Conservation (phyloP, 1,139 yeast species). For the Casaregolazyma lundiana region DNA sequence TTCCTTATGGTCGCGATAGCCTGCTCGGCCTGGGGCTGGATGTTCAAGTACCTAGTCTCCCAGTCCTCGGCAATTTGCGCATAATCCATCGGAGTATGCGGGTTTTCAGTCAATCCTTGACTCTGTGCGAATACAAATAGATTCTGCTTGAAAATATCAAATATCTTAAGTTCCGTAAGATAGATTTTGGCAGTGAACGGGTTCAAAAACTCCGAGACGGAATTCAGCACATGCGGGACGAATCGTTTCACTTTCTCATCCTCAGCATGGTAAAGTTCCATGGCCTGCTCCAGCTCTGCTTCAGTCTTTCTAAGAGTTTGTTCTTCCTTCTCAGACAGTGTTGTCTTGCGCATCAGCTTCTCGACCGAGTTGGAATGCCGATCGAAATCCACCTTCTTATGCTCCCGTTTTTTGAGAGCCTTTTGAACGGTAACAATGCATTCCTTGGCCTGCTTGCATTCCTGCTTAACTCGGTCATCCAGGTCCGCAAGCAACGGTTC, state of each 20-base stretch:
- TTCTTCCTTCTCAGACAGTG: conserved; percentile 31
- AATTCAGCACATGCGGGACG: conserved; percentile 45
- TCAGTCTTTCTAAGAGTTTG: conserved; percentile 27
- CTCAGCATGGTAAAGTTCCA: conserved; percentile 34
- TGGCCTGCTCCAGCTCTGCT: conserved; percentile 30
- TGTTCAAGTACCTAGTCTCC: conserved; percentile 27
- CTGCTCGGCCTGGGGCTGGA: conserved; percentile 30
- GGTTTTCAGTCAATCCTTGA: conserved; percentile 24
- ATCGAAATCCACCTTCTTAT: conserved; percentile 44
- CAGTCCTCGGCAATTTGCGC: conserved; percentile 26
- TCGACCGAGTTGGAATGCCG: conserved; percentile 41
- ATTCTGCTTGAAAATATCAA: conserved; percentile 24
- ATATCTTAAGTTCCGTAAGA: conserved; percentile 27
- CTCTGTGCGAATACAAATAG: conserved; percentile 26
- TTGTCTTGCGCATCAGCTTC: conserved; percentile 40
- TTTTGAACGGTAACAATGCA: conserved; percentile 41
- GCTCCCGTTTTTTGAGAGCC: conserved; percentile 45
- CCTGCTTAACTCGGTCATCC: conserved; percentile 23
- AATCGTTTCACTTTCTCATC: conserved; percentile 41
- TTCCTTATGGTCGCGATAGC: conserved; percentile 26
- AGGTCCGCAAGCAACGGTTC: conserved; percentile 28
- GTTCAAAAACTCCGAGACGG: conserved; percentile 49
- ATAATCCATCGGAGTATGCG: conserved; percentile 15
- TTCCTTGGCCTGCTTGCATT: conserved; percentile 39
- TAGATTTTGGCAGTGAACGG: conserved; percentile 34